phyloP scores from a whole-genome alignment of 2,329 filamentous ascomycete species.

The Chaetothyriales sp. region DNA sequence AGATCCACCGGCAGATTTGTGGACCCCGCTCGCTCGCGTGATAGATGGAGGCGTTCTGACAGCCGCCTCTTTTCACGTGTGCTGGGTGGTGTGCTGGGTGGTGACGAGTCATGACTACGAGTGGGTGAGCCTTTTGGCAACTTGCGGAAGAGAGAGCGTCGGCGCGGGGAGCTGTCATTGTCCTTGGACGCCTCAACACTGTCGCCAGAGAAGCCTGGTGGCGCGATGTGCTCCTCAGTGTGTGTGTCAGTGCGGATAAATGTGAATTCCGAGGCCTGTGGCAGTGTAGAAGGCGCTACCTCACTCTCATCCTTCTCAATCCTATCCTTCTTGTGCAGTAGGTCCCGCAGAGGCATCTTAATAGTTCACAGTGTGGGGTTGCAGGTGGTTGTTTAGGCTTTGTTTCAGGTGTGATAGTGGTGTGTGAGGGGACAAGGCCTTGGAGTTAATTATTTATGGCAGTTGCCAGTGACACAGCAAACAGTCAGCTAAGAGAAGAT shows the following conservation, averaged over 20 bases:
- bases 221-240: slow-evolving; percentile 63
- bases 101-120: slow-evolving; percentile 17
- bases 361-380: background rate
- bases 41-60: slow-evolving; percentile 57
- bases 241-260: slow-evolving; percentile 76
- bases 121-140: slow-evolving; percentile 8
- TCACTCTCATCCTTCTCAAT: slow-evolving; percentile 26
- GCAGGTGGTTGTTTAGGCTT: background rate
- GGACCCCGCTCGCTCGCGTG: slow-evolving; percentile 36
- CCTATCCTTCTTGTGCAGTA: slow-evolving; percentile 51
- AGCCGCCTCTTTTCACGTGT: slow-evolving; percentile 30
- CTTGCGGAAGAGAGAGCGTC: slow-evolving; percentile 11
- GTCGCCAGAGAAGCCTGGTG: slow-evolving; percentile 44
- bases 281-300: slow-evolving; percentile 18
- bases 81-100: slow-evolving; percentile 9
- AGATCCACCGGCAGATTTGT: slow-evolving; percentile 66
- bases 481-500: background rate
- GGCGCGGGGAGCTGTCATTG: slow-evolving; percentile 5
- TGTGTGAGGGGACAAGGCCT: background rate
- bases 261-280: slow-evolving; percentile 53
- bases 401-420: background rate
- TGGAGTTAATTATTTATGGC: background rate
- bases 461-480: background rate
- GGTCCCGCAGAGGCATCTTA: slow-evolving; percentile 44
- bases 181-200: slow-evolving; percentile 15